phyloP scores from a whole-genome alignment of 2,329 filamentous ascomycete genomes.

The Arthroderma sp. region DNA sequence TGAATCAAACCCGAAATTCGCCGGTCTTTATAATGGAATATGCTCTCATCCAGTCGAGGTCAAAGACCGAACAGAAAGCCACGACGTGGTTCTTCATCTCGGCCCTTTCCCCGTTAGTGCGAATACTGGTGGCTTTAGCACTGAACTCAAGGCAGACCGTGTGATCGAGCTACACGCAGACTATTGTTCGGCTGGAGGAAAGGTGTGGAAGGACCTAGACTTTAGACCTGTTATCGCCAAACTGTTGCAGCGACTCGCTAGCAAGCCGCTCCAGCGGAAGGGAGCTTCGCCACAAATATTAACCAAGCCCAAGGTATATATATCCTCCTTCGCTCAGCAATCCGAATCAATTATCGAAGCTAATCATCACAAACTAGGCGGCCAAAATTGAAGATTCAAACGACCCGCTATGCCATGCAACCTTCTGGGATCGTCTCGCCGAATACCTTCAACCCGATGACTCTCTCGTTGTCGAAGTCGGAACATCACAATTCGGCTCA shows the following conservation, averaged over 20 bases:
- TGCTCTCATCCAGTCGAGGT: conserved; percentile 4
- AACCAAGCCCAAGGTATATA: neutral
- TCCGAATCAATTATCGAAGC: neutral
- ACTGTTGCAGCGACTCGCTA: conserved; percentile 5
- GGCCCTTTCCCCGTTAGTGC: conserved; percentile 6
- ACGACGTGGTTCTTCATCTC: conserved; percentile 8
- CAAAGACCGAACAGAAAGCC: conserved; percentile 4
- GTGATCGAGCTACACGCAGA: conserved; percentile 8
- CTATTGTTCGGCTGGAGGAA: conserved; percentile 9
- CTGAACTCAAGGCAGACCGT: conserved; percentile 6
- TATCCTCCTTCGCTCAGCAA: neutral
- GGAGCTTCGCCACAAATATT: neutral
- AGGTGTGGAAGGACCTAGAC: conserved; percentile 9
- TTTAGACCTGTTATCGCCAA: conserved; percentile 10
- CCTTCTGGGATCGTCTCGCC: conserved; percentile 9
- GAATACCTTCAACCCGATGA: conserved; percentile 11
- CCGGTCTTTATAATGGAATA: conserved; percentile 8
- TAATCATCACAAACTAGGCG: neutral
- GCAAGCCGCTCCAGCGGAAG: conserved; percentile 6
- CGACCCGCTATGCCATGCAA: conserved; percentile 8
- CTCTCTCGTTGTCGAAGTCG: conserved; percentile 15
- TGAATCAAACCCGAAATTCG: conserved; percentile 7
- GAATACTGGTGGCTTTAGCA: conserved; percentile 11
- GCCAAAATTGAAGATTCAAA: conserved; percentile 5
- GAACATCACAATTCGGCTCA: conserved; percentile 15